Base-by-base conservation (phyloP, 768 basidiomycete genomes). In the Basidioascus undulatus region DNA sequence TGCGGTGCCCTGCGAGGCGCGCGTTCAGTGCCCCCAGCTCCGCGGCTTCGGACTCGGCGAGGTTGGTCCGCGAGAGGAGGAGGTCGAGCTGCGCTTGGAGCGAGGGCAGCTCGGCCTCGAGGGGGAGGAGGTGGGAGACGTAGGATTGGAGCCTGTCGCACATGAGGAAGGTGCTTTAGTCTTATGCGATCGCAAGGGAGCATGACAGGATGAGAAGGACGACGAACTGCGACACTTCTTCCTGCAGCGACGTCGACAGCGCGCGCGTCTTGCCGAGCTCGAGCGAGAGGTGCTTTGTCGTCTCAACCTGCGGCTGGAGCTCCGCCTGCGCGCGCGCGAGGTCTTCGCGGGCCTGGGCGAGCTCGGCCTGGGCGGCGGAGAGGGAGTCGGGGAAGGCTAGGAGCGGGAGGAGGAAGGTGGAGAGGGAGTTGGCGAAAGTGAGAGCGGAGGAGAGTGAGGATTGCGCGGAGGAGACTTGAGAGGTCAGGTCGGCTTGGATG, bases 1-100 rank as follows among this genome's bases (percentile, higher is more conserved):
- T 83, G 25, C 69, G 65, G 53, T 84, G 81, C 0, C 78, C 70
- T 18, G 83, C 60, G 44, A 87, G 76, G 53, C 82, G 72, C 1
- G 79, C 78, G 46, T 84, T 84, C 59, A 80, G 76, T 51, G 64
- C 66, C 48, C 75, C 72, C 34, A 86, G 65, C 12, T 63, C 62
- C 32, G 68, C 63, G 1, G 76, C 72, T 54, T 86, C 83, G 33
- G 72, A 72, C 50, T 81, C 74, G 6, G 80, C 79, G 31, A 83
- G 61, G 23, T 71, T 66, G 47, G 83, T 80, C 12, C 74, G 66
- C 6, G 71, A 66, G 16, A 75, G 58, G 8, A 86, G 64, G 7
- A 68, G 61, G 16, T 65, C 68, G 24, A 81, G 67, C 52, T 78
- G 68, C 15, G 75, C 69, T 13, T 68, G 57, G 12, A 84, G 61